Conservation (phyloP, 129 eudicot species). For the Apium graveolens region DNA sequence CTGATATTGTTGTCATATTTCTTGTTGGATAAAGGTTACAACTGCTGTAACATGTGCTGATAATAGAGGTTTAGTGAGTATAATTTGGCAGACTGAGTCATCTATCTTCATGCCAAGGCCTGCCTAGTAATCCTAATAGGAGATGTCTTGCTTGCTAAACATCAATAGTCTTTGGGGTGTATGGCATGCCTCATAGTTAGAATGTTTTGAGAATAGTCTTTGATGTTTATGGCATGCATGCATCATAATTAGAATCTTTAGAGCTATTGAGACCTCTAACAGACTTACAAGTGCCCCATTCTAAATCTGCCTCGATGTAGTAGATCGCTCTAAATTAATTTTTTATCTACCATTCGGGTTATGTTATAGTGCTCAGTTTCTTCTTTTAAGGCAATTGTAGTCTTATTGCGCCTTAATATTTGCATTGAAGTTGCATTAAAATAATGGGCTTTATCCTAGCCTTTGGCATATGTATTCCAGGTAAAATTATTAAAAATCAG, state of each 20-base stretch:
- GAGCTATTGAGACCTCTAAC: background rate
- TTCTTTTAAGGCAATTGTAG: background rate
- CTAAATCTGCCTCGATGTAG: background rate
- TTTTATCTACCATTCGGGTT: background rate
- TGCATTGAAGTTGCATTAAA: background rate
- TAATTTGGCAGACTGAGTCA: background rate
- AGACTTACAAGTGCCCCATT: background rate
- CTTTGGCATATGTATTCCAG: no score
- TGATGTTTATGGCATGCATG: background rate
- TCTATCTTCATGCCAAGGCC: background rate
- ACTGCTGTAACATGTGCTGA: background rate
- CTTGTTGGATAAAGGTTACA: background rate
- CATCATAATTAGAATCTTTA: background rate
- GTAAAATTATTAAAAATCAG: background rate
- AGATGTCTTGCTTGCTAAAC: background rate
- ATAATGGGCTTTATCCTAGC: background rate
- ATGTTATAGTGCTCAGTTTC: background rate
- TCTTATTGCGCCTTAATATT: background rate
- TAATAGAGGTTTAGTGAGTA: background rate
- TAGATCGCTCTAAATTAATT: background rate
- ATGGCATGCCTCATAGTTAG: background rate
- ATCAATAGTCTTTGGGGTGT: background rate
- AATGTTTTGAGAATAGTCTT: background rate
- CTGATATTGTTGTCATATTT: constrained; percentile 4
- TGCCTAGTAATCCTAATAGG: background rate